phyloP scores from a whole-genome alignment of 23 red algal species.

The Rhodosorus marinus region DNA sequence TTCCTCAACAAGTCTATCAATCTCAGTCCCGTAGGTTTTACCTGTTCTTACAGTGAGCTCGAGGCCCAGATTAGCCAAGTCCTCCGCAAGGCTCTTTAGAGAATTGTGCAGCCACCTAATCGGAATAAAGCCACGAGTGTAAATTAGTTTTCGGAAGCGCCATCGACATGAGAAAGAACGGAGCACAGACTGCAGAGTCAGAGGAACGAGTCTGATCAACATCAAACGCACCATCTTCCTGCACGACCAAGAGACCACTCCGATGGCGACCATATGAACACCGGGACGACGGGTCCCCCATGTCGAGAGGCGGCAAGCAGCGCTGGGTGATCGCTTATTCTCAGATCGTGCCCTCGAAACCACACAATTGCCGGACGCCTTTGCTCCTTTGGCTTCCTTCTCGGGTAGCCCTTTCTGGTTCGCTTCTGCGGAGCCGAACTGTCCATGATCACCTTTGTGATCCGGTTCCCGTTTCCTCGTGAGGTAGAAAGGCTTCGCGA shows the following conservation, averaged over 20 bases:
- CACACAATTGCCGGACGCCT: slow-evolving; percentile 58
- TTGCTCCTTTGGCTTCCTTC: too few relatives aligned
- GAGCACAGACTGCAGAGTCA: neutral
- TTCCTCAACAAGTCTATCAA: slow-evolving; percentile 23
- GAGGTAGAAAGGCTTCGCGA: too few relatives aligned
- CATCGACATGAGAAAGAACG: neutral
- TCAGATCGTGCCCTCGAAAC: slow-evolving; percentile 93
- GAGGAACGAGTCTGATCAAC: slow-evolving; percentile 3
- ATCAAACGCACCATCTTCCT: slow-evolving; percentile 13
- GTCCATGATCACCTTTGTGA: too few relatives aligned
- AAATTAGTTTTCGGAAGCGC: neutral
- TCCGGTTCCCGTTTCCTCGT: too few relatives aligned
- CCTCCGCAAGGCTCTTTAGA: slow-evolving; percentile 19
- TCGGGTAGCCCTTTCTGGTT: too few relatives aligned
- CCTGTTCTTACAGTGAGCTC: slow-evolving; percentile 45
- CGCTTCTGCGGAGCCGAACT: too few relatives aligned
- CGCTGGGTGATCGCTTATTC: slow-evolving; percentile 64
- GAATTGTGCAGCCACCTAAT: slow-evolving; percentile 78
- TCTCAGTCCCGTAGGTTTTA: slow-evolving; percentile 18
- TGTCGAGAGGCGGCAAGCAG: slow-evolving; percentile 71
- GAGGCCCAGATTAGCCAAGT: slow-evolving; percentile 43
- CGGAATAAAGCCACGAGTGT: slow-evolving; percentile 16
- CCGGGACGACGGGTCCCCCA: slow-evolving; percentile 45
- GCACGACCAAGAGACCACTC: slow-evolving; percentile 18
- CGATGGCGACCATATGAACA: slow-evolving; percentile 34